These are phyloP conservation scores for Didymosphaeria variabile DNA, from an alignment of 2,329 filamentous ascomycete genomes.

Conservation along the genomic window DNA sequence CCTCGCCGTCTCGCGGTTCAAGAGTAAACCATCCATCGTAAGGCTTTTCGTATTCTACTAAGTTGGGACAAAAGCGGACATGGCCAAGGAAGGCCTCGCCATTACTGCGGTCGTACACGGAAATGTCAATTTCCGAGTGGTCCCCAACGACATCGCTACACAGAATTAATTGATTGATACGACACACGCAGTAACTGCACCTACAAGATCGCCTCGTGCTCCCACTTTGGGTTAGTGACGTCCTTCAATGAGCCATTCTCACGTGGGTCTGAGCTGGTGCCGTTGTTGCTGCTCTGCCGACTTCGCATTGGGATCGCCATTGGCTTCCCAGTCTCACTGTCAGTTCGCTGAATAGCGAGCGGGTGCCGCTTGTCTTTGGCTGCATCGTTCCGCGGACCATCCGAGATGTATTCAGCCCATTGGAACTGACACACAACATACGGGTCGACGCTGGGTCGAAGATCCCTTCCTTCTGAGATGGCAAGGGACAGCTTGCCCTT, in stretches of 20 bases:
- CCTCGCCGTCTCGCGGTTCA: slow-evolving; percentile 80
- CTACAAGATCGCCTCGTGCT: slow-evolving; percentile 94
- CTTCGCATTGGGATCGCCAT: slow-evolving; percentile 98
- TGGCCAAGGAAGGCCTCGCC: slow-evolving; percentile 93
- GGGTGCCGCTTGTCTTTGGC: slow-evolving; percentile 50
- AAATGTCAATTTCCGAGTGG: slow-evolving; percentile 89
- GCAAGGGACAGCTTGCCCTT: slow-evolving; percentile 91
- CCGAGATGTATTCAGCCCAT: slow-evolving; percentile 93
- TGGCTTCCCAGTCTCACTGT: slow-evolving; percentile 81
- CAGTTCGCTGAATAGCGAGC: slow-evolving; percentile 68
- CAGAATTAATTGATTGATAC: slow-evolving; percentile 30
- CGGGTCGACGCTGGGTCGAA: slow-evolving; percentile 84
- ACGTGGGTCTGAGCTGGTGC: slow-evolving; percentile 67
- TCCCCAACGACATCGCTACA: slow-evolving; percentile 89
- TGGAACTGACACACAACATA: slow-evolving; percentile 98
- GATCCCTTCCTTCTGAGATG: slow-evolving; percentile 83
- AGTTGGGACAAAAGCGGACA: slow-evolving; percentile 78
- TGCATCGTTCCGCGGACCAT: slow-evolving; percentile 74
- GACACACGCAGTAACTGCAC: slow-evolving; percentile 51
- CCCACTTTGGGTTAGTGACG: slow-evolving; percentile 90
- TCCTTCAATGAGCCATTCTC: slow-evolving; percentile 67
- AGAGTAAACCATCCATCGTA: slow-evolving; percentile 88
- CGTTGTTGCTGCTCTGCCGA: slow-evolving; percentile 95
- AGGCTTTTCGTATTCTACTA: slow-evolving; percentile 73
- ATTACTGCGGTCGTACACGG: slow-evolving; percentile 86